Percentiles rank a stretch among this genome's conserved stretches.
phyloP scores from a whole-genome alignment of 2,329 filamentous ascomycete genomes.

The Pseudopyricularia cyperi region DNA sequence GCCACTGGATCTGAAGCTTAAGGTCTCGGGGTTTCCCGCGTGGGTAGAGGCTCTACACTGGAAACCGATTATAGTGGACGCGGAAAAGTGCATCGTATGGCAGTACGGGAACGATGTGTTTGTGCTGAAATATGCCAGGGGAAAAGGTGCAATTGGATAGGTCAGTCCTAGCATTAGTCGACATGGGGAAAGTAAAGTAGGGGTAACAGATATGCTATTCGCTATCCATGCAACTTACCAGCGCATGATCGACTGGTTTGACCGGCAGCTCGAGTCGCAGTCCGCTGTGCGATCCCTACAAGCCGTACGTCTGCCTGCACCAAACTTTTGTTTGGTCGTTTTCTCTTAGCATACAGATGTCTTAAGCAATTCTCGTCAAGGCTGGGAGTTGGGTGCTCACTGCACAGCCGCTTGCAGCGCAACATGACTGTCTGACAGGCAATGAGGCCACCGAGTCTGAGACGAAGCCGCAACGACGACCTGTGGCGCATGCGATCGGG shows the following conservation, averaged over 20 bases:
- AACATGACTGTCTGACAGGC: not conserved
- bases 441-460: not conserved
- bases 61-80: not conserved
- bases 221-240: not conserved
- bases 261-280: not conserved
- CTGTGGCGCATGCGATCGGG: not conserved
- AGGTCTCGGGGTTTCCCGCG: not conserved
- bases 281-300: not conserved
- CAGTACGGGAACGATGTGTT: not conserved
- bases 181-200: not conserved
- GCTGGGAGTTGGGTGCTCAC: not conserved
- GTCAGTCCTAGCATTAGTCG: not conserved
- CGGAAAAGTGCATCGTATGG: not conserved
- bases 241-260: not conserved
- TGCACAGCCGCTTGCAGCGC: not conserved
- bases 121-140: not conserved
- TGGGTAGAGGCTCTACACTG: not conserved
- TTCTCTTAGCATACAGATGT: too few relatives aligned
- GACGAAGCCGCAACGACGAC: not conserved
- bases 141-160: not conserved
- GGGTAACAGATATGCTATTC: not conserved
- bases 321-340: not conserved
- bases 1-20: not conserved
- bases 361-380: not conserved
- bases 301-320: not conserved